Percentiles rank a stretch among this genome's conserved stretches.
These are phyloP conservation scores for Colletotrichum musicola DNA, from an alignment of 2,329 filamentous ascomycete species.

Conservation along the genomic window DNA sequence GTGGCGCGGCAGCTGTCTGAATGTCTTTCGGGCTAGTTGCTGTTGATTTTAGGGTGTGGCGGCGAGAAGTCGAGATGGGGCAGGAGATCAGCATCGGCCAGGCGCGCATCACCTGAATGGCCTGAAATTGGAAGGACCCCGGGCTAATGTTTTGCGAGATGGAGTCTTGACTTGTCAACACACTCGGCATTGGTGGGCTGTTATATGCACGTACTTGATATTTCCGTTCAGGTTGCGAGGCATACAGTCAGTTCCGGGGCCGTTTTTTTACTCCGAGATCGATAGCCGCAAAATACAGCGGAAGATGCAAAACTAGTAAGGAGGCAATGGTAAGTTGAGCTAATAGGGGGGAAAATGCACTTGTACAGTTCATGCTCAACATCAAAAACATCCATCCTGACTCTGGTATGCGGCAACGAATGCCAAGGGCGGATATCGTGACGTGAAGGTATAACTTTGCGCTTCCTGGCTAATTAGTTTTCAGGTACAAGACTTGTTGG, in stretches of 20 bases:
- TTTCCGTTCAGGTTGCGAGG: not conserved
- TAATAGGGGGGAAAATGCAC: too few species aligned
- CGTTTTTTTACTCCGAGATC: not conserved
- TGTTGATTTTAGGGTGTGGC: not conserved
- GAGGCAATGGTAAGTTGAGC: too few species aligned
- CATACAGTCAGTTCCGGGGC: not conserved
- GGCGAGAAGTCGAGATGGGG: not conserved
- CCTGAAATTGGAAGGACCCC: not conserved
- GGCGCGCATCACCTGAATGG: not conserved
- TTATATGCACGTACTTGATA: not conserved
- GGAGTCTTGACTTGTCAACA: not conserved
- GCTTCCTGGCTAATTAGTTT: too few species aligned
- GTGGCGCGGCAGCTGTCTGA: constrained; percentile 1
- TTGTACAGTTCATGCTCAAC: too few species aligned
- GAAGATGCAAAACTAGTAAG: too few species aligned
- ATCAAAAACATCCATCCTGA: too few species aligned
- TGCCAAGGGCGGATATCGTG: too few species aligned
- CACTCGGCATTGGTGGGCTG: not conserved
- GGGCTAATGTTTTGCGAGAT: too few species aligned
- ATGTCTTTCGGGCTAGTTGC: not conserved
- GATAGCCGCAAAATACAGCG: too few species aligned
- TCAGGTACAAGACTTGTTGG: too few species aligned
- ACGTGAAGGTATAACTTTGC: too few species aligned
- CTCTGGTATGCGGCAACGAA: too few species aligned
- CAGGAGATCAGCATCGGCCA: not conserved